Evolutionary conservation across 805 yeast genomes (phyloP), one percentile per base, ranked within the genome.

Genomic region (Isabelozyma rhagii): DNA sequence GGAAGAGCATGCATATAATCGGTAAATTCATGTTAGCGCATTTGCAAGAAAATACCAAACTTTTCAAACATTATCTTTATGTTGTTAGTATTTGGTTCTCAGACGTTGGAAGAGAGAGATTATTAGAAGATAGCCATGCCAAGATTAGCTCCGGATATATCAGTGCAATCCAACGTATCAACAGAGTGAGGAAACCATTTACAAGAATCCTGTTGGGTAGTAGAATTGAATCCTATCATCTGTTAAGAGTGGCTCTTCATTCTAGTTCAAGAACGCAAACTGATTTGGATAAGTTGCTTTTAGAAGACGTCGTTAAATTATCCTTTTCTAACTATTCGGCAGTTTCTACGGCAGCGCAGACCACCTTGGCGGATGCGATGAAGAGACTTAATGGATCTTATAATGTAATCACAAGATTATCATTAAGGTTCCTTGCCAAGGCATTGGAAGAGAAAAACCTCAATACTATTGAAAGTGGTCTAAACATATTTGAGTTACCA

Each of bases 171-270:
- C 92, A 87, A 59, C 73, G 80, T n/a, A 68, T 88, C 4, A 79
- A 85, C 5, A 83, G 87, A 42, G 64, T 82, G 17, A 69, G 82
- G 5, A 83, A 85, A 51, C 89, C 91, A 1, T 85, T 75, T 54
- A 91, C 98, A 0, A 82, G 97, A 60, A 77, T 89, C 0, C 78
- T 87, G 1, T 62, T 90, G n/a, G 96, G 88, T 3, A 81, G 88
- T 0, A 77, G 96, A 48, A 74, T 90, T 11, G 87, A 84, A 48
- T 71, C 84, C 13, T 87, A 83, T 54, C 97, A 92, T 55, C 81
- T 82, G 63, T 84, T 87, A 55, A 79, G 98, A 56, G 80, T 86
- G 25, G 72, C 82, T 1, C 74, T 88, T 38, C 89, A 85, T 57
- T 79, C 90, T 0, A 86, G 93, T 0, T 83, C 87, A 3, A 76